These are phyloP conservation scores for Cyberlindnera euphorbiae DNA, from an alignment of 805 yeast genomes.

Conservation along the genomic window DNA sequence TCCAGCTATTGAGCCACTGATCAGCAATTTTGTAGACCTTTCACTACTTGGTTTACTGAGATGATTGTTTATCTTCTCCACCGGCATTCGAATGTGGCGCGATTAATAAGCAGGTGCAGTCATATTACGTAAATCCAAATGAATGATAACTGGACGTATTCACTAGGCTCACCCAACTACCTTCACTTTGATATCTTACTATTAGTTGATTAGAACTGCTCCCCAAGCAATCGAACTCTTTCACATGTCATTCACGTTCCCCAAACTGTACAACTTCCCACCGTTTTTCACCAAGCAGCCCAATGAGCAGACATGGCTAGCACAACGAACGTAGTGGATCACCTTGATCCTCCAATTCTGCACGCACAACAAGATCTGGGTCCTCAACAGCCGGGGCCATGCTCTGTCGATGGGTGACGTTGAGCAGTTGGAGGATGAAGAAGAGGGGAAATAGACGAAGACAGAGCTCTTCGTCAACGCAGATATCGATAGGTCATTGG, in stretches of 20 bases:
- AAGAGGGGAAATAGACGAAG: conserved; percentile 3
- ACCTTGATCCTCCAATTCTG: conserved; percentile 60
- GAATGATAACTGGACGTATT: too few species aligned
- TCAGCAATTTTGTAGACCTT: too few species aligned
- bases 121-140: too few species aligned
- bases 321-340: conserved; percentile 80
- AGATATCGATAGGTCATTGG: conserved; percentile 47
- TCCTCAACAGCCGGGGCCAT: conserved; percentile 36
- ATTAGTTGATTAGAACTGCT: too few species aligned
- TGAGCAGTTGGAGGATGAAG: conserved; percentile 19
- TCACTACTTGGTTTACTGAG: too few species aligned
- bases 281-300: conserved; percentile 92
- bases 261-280: conserved; percentile 52
- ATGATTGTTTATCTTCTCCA: too few species aligned
- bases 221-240: too few species aligned
- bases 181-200: too few species aligned
- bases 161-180: too few species aligned
- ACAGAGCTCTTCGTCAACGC: conserved; percentile 44
- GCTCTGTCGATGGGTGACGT: conserved; percentile 19
- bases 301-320: conserved; percentile 67
- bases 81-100: too few species aligned
- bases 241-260: conserved; percentile 14
- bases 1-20: too few species aligned
- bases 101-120: too few species aligned
- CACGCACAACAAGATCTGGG: conserved; percentile 50